phyloP scores from a whole-genome alignment of 257 asterid species.

The Solanum ahanhuiri region DNA sequence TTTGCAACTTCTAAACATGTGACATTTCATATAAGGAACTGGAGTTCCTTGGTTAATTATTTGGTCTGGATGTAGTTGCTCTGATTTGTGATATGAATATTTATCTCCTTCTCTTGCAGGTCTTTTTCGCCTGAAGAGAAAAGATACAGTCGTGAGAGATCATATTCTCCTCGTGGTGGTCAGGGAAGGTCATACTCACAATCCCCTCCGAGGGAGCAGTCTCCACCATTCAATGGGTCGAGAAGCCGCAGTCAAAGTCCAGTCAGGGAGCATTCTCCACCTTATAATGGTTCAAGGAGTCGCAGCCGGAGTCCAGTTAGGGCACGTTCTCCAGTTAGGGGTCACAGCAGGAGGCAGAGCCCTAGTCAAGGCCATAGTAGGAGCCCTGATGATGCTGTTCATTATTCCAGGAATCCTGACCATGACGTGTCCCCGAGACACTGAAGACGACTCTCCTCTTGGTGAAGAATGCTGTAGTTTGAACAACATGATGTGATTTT shows the following conservation, averaged over 20 bases:
- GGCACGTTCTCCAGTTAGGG: constrained; percentile 8
- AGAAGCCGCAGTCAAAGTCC: constrained; percentile 47
- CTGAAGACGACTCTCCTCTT: background rate
- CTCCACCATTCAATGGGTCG: constrained; percentile 21
- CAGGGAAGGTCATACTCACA: constrained; percentile 28
- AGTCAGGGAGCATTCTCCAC: constrained; percentile 36
- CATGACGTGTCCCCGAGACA: background rate
- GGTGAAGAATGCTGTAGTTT: background rate
- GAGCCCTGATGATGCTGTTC: background rate
- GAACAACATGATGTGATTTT: background rate
- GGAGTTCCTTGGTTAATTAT: background rate
- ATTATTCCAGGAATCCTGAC: constrained; percentile 2
- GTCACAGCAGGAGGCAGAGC: constrained; percentile 9
- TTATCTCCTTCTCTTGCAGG: constrained; percentile 23
- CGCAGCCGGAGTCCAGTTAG: constrained; percentile 39
- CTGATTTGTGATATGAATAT: background rate
- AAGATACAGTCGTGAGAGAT: constrained; percentile 52
- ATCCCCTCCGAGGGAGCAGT: constrained; percentile 26
- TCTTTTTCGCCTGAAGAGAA: constrained; percentile 56
- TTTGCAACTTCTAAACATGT: background rate
- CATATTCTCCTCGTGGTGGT: background rate
- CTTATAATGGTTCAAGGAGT: constrained; percentile 29
- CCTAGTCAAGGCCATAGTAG: constrained; percentile 13
- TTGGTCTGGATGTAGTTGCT: background rate
- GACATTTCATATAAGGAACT: background rate